Base-by-base conservation (phyloP, 305 asterid species). In the Rubia tinctorum region DNA sequence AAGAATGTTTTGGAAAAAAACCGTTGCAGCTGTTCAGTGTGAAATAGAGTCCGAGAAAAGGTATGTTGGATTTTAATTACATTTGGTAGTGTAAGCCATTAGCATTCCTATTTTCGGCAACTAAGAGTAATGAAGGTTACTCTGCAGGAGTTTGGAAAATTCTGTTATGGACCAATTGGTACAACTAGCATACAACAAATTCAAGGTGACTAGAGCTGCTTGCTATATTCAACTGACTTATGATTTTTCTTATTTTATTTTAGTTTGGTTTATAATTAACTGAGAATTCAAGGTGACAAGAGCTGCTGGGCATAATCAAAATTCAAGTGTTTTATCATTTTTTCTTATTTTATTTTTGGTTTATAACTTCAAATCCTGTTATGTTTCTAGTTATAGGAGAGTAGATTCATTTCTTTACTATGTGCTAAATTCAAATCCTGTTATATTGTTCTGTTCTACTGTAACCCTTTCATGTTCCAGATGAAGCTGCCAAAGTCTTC, bases 141-240 rank as follows among this genome's bases (percentile, higher is more conserved):
- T 63, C 39, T 78, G 71, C 75, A 78, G 82, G 68, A 55, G 49
- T 15, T 17, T 56, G 63, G 82, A 78, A 55, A 42, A 39, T 58
- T 55, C 56, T 27, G 78, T 76, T 22, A 59, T 74, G 68, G 75
- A 74, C 11, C 71, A 63, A 56, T 45, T 69, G 66, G 66, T 71
- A 68, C 60, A 25, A 22, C 53, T 40, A 49, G 71, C 76, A 42
- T 73, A 74, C 78, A 55, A 9, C 2, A 30, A 30, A 30, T 30
- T 2, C 6, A 63, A 30, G 77, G 77, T 77, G 74, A 74, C 8
- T 59, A 20, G 56, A 77, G 45, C 13, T 6, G 13, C 43, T 30
- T 0, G 37, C 3, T 30, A 30, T 30, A 30, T 30, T 30, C 3
- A 30, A 30, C 3, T 30, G 37, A 30, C 3, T 30, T 30, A 30